Evolutionary conservation across 495 filamentous ascomycete species (phyloP).

Genomic region (Penicillium longicatenatum): DNA sequence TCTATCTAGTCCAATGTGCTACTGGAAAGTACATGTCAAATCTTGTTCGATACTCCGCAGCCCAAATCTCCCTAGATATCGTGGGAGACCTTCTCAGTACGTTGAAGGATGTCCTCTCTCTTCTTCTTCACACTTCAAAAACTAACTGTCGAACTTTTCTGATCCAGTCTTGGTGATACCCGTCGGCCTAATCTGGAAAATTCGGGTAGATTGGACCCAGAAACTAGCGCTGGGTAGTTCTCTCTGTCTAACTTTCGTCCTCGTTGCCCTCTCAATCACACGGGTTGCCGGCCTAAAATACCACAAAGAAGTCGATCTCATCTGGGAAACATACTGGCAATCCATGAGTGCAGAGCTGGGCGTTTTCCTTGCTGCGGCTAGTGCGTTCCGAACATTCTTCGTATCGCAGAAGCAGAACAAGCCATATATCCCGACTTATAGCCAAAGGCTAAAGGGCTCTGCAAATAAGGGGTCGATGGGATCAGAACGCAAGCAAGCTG

Average conservation of each 20-base stretch:
- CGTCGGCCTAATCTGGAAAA: neutral
- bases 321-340: constrained; percentile 1
- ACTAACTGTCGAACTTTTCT: neutral
- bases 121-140: neutral
- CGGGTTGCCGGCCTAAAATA: neutral
- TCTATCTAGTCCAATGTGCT: neutral
- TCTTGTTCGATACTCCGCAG: neutral
- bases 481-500: neutral
- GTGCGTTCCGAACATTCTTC: neutral
- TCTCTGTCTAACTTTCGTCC: neutral
- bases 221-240: neutral
- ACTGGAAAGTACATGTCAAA: neutral
- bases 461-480: neutral
- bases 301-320: neutral
- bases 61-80: neutral
- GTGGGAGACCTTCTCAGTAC: neutral
- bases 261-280: neutral
- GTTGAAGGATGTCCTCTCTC: neutral
- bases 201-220: neutral
- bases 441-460: neutral
- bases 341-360: neutral
- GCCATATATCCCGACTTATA: neutral
- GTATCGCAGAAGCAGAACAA: neutral
- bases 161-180: constrained; percentile 2
- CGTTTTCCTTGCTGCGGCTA: neutral